phyloP scores from a whole-genome alignment of 163 green algal species.

The Chlorella variabilis region DNA sequence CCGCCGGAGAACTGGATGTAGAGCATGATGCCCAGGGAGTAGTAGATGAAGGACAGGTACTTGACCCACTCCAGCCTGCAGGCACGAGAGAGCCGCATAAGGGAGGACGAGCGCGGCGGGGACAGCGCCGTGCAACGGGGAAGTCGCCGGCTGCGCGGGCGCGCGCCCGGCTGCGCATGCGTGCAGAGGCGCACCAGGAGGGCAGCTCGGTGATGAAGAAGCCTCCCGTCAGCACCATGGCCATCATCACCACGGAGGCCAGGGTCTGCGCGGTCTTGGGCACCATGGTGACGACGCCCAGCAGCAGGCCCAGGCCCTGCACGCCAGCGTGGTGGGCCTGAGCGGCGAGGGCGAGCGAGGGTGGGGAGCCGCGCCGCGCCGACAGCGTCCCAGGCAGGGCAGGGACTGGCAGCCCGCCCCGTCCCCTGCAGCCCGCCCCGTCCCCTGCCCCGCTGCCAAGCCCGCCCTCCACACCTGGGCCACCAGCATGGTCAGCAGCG shows the following conservation, averaged over 20 bases:
- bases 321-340: background rate
- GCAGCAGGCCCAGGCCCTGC: slow-evolving; percentile 67
- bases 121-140: no score
- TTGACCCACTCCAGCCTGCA: slow-evolving; percentile 19
- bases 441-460: no score
- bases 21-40: slow-evolving; percentile 43
- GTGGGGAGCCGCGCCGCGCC: no score
- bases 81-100: background rate
- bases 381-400: background rate
- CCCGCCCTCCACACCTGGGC: slow-evolving; percentile 45
- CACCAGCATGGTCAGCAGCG: slow-evolving; percentile 74
- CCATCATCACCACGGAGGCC: slow-evolving; percentile 81
- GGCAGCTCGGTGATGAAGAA: slow-evolving; percentile 73
- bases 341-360: no score
- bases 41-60: slow-evolving; percentile 43
- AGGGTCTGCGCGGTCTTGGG: slow-evolving; percentile 81
- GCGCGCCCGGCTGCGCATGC: no score
- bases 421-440: no score
- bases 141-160: no score
- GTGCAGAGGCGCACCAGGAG: slow-evolving; percentile 43
- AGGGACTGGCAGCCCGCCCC: no score
- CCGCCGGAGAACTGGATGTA: slow-evolving; percentile 49
- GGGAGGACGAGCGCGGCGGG: no score
- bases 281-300: slow-evolving; percentile 82
- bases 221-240: slow-evolving; percentile 71